Percentiles rank a stretch among this genome's conserved stretches.
Conservation (phyloP, 2,329 filamentous ascomycete genomes). For the Graphilbum sp. region DNA sequence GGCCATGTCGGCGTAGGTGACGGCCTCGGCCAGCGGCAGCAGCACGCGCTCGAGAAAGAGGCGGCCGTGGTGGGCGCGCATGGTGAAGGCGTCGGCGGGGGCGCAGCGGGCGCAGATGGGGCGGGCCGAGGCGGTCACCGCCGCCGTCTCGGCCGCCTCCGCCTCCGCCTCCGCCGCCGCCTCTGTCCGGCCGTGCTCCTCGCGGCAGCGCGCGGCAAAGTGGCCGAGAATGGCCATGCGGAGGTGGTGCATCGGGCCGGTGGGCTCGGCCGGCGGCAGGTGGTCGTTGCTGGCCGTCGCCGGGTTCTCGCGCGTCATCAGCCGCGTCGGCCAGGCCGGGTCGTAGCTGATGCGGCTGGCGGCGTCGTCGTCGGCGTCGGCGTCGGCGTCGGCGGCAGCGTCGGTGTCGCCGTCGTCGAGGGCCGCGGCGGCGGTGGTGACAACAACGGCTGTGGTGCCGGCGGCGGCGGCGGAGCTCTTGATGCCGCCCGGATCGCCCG, state of each 20-base stretch:
- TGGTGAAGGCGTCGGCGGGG: constrained; percentile 3
- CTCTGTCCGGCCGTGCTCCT: too few relatives aligned
- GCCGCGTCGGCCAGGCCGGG: background rate
- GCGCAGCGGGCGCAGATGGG: background rate
- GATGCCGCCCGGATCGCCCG: too few relatives aligned
- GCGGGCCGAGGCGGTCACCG: background rate
- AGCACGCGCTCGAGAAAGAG: constrained; percentile 8
- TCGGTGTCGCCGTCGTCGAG: too few relatives aligned
- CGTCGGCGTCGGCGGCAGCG: too few relatives aligned
- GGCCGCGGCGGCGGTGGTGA: too few relatives aligned
- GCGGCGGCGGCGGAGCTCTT: too few relatives aligned
- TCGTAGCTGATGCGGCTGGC: background rate
- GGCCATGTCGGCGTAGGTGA: constrained; percentile 4
- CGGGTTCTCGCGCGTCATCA: background rate
- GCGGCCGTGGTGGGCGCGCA: constrained; percentile 7
- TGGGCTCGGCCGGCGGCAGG: constrained; percentile 5
- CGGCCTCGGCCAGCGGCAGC: constrained; percentile 3
- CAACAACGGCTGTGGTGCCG: too few relatives aligned
- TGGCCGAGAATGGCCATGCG: constrained; percentile 7
- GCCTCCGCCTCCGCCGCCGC: background rate
- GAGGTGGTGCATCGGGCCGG: constrained; percentile 2
- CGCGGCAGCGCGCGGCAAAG: constrained; percentile 5
- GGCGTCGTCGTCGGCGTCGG: background rate
- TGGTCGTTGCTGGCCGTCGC: constrained; percentile 1
- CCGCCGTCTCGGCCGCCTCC: background rate